Evolutionary conservation across 371 early-diverging fungal species (phyloP), one percentile per base, ranked within the genome.

Genomic region (Mortierella sp.): DNA sequence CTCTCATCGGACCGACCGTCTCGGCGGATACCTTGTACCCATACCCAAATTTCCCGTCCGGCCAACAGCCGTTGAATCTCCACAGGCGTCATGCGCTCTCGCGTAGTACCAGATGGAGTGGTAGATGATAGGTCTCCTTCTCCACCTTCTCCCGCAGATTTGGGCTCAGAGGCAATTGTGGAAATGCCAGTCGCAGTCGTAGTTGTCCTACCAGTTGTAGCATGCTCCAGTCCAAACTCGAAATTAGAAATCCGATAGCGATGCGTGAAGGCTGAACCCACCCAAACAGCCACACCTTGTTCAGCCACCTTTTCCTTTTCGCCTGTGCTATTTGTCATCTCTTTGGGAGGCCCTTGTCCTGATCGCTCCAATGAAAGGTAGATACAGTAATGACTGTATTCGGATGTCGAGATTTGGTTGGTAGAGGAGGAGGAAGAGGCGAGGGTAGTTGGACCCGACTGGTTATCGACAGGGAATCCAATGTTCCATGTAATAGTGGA

Each of bases 11-110:
- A 61, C 18, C 62, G 61, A 14, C 76, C 76, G 41, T 69, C 66
- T 26, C 76, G 41, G 24, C 69, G 66, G 31, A 74, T 41, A 2
- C 70, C 76, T 18, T 74, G 70, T 3, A 74, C 65, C 69, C 65
- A 74, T 8, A 49, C 65, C 76, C 70, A 69, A 1, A 69, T 10
- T 18, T 50, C 50, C 28, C 18, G 51, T 43, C 30, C 47, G 19
- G 18, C 18, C 26, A 30, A 41, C 18, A 24, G 47, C 41, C 10
- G 34, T 34, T 38, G 18, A 6, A n/a, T 7, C 19, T 64, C 51
- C 26, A 26, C 4, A 4, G 47, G 52, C 19, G 24, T n/a, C n/a
- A n/a, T n/a, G n/a, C n/a, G n/a, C n/a, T n/a, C n/a, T n/a, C n/a
- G n/a, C n/a, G n/a, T n/a, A n/a, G n/a, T n/a, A n/a, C n/a, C n/a